phyloP scores from a whole-genome alignment of 73 alveolate species.

The Paramecium pentaurelia region DNA sequence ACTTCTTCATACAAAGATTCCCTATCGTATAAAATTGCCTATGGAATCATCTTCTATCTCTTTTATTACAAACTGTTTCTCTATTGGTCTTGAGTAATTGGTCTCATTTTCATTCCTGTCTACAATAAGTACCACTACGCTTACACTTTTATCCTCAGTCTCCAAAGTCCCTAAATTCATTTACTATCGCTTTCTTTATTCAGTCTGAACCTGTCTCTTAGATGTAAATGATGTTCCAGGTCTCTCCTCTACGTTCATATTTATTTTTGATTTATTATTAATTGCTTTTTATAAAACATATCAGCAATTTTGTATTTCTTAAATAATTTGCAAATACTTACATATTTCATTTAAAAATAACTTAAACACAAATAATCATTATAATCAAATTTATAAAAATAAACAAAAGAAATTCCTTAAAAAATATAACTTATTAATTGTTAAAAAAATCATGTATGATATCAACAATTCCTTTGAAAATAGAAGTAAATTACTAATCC shows the following conservation, averaged over 20 bases:
- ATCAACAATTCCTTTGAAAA: too few species aligned
- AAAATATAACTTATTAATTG: too few species aligned
- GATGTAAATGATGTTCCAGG: slow-evolving; percentile 50
- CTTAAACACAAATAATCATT: not conserved
- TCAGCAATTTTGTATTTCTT: not conserved
- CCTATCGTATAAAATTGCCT: not conserved
- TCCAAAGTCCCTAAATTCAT: slow-evolving; percentile 44
- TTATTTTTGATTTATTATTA: not conserved
- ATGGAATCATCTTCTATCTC: not conserved
- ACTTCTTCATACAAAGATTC: slow-evolving; percentile 46
- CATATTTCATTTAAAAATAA: not conserved
- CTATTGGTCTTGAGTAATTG: slow-evolving; percentile 33
- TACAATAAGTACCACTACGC: not conserved
- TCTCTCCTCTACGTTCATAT: slow-evolving; percentile 38
- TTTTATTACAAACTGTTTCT: not conserved
- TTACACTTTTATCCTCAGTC: slow-evolving; percentile 45
- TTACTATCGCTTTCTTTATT: not conserved
- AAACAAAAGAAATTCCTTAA: too few species aligned
- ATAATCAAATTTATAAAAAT: too few species aligned
- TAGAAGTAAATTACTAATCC: too few species aligned
- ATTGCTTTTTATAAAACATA: not conserved
- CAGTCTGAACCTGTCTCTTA: slow-evolving; percentile 42
- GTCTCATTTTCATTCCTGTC: slow-evolving; percentile 21
- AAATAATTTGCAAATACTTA: not conserved
- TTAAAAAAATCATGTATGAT: too few species aligned